Percentiles rank a stretch among this genome's conserved stretches.
Conservation (phyloP, 2,329 filamentous ascomycete genomes). For the Macrophomina tecta region DNA sequence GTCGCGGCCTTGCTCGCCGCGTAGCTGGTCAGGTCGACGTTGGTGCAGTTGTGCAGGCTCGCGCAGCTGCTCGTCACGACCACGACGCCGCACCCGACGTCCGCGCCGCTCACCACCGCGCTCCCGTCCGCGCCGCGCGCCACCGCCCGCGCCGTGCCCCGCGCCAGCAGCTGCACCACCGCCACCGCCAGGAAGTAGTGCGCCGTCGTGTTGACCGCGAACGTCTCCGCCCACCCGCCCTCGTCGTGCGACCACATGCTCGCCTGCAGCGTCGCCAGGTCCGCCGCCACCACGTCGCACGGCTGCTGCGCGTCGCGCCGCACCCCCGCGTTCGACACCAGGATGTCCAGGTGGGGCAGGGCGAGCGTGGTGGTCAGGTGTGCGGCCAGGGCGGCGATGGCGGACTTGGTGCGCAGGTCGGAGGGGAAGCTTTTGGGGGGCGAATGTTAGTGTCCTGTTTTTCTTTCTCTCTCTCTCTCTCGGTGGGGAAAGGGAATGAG, state of each 20-base stretch:
- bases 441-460: background rate
- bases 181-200: conserved; percentile 59
- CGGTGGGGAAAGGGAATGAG: background rate
- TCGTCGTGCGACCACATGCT: conserved; percentile 56
- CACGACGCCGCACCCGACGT: conserved; percentile 53
- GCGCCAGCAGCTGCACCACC: conserved; percentile 51
- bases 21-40: conserved; percentile 60
- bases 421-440: conserved; percentile 34
- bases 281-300: conserved; percentile 54
- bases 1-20: conserved; percentile 59
- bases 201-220: conserved; percentile 56
- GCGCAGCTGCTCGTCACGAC: conserved; percentile 60
- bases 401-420: conserved; percentile 51
- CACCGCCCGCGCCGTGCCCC: conserved; percentile 41
- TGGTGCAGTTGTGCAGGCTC: conserved; percentile 60
- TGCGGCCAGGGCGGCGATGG: conserved; percentile 44
- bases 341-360: conserved; percentile 53
- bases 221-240: conserved; percentile 54
- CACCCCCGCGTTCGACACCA: conserved; percentile 59
- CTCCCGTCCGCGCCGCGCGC: background rate
- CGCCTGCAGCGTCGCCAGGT: conserved; percentile 51
- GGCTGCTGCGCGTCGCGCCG: conserved; percentile 50
- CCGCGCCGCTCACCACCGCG: conserved; percentile 40
- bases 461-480: background rate
- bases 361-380: conserved; percentile 41